Base-by-base conservation (phyloP, 148 eudicot genomes). In the Agrostemma githago region DNA sequence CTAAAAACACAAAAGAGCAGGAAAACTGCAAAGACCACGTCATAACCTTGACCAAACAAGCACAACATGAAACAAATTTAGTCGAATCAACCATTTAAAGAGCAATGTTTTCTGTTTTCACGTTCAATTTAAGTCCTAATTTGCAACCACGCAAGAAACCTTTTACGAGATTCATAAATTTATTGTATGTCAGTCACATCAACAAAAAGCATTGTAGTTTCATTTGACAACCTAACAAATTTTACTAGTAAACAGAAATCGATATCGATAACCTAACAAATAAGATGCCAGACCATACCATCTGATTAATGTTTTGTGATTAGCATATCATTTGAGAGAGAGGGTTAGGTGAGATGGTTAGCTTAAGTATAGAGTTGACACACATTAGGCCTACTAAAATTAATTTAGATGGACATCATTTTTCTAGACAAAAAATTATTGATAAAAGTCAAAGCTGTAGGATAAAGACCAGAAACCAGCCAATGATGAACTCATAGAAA, bases 271-370 rank as follows among this genome's bases (percentile, higher is more conserved):
- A n/a, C n/a, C n/a, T n/a, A n/a, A n/a, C n/a, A n/a, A n/a, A n/a
- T n/a, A n/a, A n/a, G n/a, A n/a, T n/a, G n/a, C n/a, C n/a, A n/a
- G n/a, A n/a, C n/a, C n/a, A n/a, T n/a, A n/a, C n/a, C n/a, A n/a
- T n/a, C n/a, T 26, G 34, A 26, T 26, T 26, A 26, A 26, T 76
- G 40, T 72, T 17, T 68, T 81, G 66, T 43, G 64, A 77, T 73
- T 73, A 73, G 58, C 62, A 66, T 56, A 74, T 81, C 44, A 81
- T 73, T 26, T 81, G 77, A 77, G 53, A 66, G 60, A 11, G 44
- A 26, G 41, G 63, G 77, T 81, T 81, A 62, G 80, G 83, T 63
- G 48, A 46, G 74, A 79, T 79, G 51, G 75, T 75, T 75, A 75
- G 71, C 37, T 14, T 10, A 66, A 26, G 34, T 26, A 9, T 8